Evolutionary conservation across 2,329 filamentous ascomycete genomes (phyloP).

Genomic region (Diplodia sapinea): DNA sequence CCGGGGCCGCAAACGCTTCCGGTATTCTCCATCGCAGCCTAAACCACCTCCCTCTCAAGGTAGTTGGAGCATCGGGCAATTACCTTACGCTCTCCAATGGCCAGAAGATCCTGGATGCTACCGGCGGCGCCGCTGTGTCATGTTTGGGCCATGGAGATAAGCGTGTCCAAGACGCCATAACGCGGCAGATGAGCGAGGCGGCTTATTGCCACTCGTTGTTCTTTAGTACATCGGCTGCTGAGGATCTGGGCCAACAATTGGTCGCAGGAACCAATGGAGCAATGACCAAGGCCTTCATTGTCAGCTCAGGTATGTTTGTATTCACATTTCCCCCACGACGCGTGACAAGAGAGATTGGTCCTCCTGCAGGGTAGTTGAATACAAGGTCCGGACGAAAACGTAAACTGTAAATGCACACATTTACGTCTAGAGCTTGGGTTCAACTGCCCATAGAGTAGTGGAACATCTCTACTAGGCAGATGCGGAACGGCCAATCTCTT

Average conservation of each 20-base stretch:
- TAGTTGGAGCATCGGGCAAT: slow-evolving; percentile 57
- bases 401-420: no score
- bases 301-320: slow-evolving; percentile 59
- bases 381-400: no score
- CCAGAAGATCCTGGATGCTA: slow-evolving; percentile 71
- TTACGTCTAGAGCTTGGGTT: no score
- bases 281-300: slow-evolving; percentile 62
- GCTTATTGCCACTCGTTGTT: slow-evolving; percentile 65
- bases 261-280: slow-evolving; percentile 58
- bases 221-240: slow-evolving; percentile 61
- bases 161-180: slow-evolving; percentile 65
- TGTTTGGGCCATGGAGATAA: slow-evolving; percentile 71
- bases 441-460: no score
- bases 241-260: slow-evolving; percentile 60
- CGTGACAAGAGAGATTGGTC: no score
- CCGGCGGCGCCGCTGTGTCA: slow-evolving; percentile 73
- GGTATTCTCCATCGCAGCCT: slow-evolving; percentile 61
- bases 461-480: no score
- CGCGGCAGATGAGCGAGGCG: slow-evolving; percentile 63
- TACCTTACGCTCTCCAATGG: slow-evolving; percentile 62
- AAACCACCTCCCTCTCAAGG: slow-evolving; percentile 53
- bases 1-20: slow-evolving; percentile 14
- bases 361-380: no score
- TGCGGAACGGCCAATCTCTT: no score
- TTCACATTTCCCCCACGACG: no score